These are phyloP conservation scores for Chytridium lagenaria DNA, from an alignment of 371 early-diverging fungal species.

Conservation along the genomic window DNA sequence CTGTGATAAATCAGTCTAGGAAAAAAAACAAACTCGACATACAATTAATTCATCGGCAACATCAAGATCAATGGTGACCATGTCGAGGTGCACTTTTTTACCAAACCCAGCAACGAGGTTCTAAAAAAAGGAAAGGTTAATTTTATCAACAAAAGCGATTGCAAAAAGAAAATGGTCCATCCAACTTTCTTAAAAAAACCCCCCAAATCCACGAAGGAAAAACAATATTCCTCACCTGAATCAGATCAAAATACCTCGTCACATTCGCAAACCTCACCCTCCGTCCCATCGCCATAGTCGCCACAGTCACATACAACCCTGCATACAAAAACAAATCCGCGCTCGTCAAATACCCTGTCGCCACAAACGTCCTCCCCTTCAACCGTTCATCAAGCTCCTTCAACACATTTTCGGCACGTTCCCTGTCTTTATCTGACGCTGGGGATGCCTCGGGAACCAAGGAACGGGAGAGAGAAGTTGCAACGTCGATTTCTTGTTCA, in stretches of 20 bases:
- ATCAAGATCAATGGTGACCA: conserved; percentile 34
- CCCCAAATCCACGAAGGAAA: no score
- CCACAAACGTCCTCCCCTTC: conserved; percentile 28
- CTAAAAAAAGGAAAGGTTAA: neutral
- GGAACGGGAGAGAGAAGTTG: conserved; percentile 1
- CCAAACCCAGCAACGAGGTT: conserved; percentile 20
- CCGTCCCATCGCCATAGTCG: neutral
- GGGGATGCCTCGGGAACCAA: neutral
- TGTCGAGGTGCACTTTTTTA: neutral
- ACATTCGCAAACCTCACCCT: conserved; percentile 28
- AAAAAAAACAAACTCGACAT: no score
- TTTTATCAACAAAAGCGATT: no score
- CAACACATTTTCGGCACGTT: neutral
- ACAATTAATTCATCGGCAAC: no score
- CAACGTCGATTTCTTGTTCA: conserved; percentile 26
- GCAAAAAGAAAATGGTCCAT: no score
- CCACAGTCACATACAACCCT: conserved; percentile 36
- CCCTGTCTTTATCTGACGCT: neutral
- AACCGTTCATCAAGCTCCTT: conserved; percentile 27
- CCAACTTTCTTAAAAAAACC: no score
- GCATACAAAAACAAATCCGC: conserved; percentile 40
- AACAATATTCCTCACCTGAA: conserved; percentile 24
- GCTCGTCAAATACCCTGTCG: conserved; percentile 28
- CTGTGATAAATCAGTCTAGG: neutral
- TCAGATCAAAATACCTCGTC: conserved; percentile 35